Evolutionary conservation across 345 rosid genomes (phyloP).

Genomic region (Iberis pinnata): DNA sequence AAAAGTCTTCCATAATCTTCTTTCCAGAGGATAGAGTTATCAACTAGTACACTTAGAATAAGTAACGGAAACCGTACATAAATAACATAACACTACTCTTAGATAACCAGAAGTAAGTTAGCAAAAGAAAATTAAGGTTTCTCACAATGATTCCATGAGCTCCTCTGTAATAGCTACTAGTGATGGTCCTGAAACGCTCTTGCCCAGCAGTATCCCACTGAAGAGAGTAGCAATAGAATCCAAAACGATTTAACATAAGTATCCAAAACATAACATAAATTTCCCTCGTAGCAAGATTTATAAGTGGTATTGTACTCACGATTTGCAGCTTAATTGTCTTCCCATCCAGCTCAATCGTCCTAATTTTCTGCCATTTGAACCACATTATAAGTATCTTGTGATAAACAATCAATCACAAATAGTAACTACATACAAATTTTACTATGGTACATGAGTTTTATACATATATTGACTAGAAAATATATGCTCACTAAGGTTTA

Average conservation of each 20-base stretch:
- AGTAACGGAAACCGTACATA: background rate
- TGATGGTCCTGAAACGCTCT: conserved; percentile 85
- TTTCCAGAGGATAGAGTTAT: background rate
- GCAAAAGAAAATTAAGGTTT: conserved; percentile 3
- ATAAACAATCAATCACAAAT: conserved; percentile 7
- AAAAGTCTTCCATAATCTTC: background rate
- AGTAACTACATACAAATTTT: background rate
- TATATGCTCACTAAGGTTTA: background rate
- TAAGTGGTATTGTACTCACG: conserved; percentile 30
- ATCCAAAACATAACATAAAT: too few species aligned
- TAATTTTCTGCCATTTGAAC: conserved; percentile 44
- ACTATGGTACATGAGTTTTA: background rate
- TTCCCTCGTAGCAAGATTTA: too few species aligned
- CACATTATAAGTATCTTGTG: background rate
- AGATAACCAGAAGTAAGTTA: background rate
- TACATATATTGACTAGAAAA: background rate
- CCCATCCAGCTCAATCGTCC: conserved; percentile 73
- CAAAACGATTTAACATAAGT: too few species aligned
- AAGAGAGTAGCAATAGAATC: too few species aligned
- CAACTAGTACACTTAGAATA: too few species aligned
- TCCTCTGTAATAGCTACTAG: conserved; percentile 91
- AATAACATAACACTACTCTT: background rate
- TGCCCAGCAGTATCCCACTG: conserved; percentile 96
- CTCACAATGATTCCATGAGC: conserved; percentile 89
- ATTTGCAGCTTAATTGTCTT: conserved; percentile 75